phyloP scores from a whole-genome alignment of 768 basidiomycete genomes.

The Psilocybe subaeruginosa region DNA sequence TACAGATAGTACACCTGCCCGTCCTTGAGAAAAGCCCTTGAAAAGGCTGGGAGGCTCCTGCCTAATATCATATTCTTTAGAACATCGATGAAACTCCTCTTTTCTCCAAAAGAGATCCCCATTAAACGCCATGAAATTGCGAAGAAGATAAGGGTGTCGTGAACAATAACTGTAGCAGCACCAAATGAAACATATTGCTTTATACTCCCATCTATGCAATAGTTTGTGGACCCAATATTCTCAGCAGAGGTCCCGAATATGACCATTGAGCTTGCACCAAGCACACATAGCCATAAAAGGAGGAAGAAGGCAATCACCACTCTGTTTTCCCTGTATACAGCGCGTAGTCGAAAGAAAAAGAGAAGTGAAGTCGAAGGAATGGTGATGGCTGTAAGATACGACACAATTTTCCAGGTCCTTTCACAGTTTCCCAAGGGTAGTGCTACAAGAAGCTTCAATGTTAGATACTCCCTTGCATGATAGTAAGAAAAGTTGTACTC shows the following conservation, averaged over 20 bases:
- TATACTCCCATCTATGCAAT: conserved; percentile 2
- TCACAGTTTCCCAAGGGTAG: conserved; percentile 7
- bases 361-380: conserved; percentile 8
- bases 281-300: conserved; percentile 8
- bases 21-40: conserved; percentile 24
- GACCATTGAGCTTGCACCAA: neutral
- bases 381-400: neutral
- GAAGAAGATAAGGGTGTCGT: conserved; percentile 32
- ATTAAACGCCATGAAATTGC: conserved; percentile 30
- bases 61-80: conserved; percentile 17
- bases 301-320: conserved; percentile 8
- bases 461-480: neutral
- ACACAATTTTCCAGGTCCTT: neutral
- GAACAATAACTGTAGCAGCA: conserved; percentile 16
- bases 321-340: conserved; percentile 9
- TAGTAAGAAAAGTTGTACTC: neutral
- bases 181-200: conserved; percentile 7
- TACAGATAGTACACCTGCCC: conserved; percentile 34
- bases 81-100: conserved; percentile 20
- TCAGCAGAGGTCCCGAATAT: neutral
- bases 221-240: conserved; percentile 13
- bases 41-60: conserved; percentile 22
- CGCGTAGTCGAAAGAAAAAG: conserved; percentile 16
- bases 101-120: neutral
- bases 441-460: neutral